Conservation (phyloP, 148 eudicot species). For the Pouteria glomerata region DNA sequence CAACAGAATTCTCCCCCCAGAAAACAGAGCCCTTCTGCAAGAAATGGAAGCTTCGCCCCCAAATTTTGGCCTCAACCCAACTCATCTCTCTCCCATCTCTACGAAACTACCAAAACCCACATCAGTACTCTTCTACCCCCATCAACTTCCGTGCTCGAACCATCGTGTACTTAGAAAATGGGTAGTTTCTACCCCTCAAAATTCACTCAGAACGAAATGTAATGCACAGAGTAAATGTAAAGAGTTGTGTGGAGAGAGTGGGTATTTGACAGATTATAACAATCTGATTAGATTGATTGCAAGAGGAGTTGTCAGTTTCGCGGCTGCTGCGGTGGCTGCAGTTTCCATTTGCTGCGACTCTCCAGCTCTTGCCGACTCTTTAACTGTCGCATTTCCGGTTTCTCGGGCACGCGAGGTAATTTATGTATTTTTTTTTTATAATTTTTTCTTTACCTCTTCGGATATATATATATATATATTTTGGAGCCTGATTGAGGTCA, state of each 20-base stretch:
- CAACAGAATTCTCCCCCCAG: no score
- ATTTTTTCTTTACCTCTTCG: not conserved
- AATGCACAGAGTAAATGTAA: not conserved
- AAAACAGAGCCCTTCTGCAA: not conserved
- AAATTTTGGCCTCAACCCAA: slow-evolving; percentile 29
- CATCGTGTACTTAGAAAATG: slow-evolving; percentile 8
- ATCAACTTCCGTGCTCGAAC: slow-evolving; percentile 17
- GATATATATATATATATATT: not conserved
- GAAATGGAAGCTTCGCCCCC: slow-evolving; percentile 32
- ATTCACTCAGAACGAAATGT: slow-evolving; percentile 5
- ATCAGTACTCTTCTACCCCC: slow-evolving; percentile 2
- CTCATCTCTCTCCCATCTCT: slow-evolving; percentile 25
- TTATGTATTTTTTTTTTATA: not conserved
- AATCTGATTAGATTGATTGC: slow-evolving; percentile 23
- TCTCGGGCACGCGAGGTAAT: slow-evolving; percentile 79
- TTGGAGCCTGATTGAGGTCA: not conserved
- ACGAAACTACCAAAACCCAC: slow-evolving; percentile 25
- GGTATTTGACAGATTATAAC: slow-evolving; percentile 11
- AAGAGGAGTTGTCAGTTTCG: slow-evolving; percentile 46
- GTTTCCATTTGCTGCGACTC: slow-evolving; percentile 47
- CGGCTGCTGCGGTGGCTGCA: slow-evolving; percentile 45
- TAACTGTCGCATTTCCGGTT: slow-evolving; percentile 87
- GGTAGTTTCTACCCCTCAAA: slow-evolving; percentile 2
- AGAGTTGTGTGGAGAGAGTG: slow-evolving; percentile 3
- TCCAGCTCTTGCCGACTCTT: slow-evolving; percentile 69